These are phyloP conservation scores for Schizochytrium sp. DNA, from an alignment of 108 stramenopile species.

Conservation along the genomic window DNA sequence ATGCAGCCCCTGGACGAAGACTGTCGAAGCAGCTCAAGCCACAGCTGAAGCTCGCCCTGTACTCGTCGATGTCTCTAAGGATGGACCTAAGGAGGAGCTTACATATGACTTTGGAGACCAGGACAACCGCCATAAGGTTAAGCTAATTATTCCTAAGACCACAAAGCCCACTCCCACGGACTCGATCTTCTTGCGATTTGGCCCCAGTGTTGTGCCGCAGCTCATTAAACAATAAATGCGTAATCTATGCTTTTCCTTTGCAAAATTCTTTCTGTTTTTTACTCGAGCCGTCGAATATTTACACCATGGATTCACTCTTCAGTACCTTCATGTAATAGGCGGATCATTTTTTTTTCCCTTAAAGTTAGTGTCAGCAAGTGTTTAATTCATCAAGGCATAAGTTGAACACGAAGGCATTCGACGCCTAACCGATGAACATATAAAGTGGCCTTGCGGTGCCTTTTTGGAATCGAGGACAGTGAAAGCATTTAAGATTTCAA, in stretches of 20 bases:
- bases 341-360: too few relatives aligned
- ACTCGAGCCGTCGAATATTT: too few relatives aligned
- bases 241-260: background rate
- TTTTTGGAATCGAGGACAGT: too few relatives aligned
- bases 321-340: too few relatives aligned
- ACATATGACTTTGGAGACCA: slow-evolving; percentile 13
- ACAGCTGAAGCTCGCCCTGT: background rate
- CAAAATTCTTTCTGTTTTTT: background rate
- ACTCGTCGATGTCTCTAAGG: background rate
- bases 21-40: background rate
- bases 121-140: slow-evolving; percentile 7
- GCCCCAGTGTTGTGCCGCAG: background rate
- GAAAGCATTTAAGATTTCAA: too few relatives aligned
- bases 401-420: too few relatives aligned
- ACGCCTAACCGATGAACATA: too few relatives aligned
- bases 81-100: background rate
- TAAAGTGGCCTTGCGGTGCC: too few relatives aligned
- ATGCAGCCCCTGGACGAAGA: background rate
- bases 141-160: background rate
- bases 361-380: too few relatives aligned
- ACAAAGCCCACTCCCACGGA: background rate
- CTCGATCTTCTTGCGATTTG: background rate
- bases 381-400: too few relatives aligned
- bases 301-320: too few relatives aligned
- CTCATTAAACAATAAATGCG: background rate